Evolutionary conservation across 768 basidiomycete genomes (phyloP).

Genomic region (Boletus eberwhitei): DNA sequence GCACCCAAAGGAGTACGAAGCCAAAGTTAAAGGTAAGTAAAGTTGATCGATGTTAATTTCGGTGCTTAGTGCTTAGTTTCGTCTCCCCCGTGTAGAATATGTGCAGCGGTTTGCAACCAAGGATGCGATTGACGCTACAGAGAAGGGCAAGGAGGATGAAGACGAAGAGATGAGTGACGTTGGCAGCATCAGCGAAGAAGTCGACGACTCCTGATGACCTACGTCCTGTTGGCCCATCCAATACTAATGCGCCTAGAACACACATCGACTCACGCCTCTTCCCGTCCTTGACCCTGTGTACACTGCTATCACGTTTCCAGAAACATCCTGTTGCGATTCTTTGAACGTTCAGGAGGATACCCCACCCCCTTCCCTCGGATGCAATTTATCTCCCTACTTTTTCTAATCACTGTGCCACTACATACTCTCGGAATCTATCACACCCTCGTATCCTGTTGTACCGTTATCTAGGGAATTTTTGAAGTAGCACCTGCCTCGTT

Average conservation of each 20-base stretch:
- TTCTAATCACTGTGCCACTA: constrained; percentile 21
- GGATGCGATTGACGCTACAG: constrained; percentile 79
- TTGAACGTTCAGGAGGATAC: constrained; percentile 26
- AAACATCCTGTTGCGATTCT: constrained; percentile 14
- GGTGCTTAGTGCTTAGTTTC: constrained; percentile 4
- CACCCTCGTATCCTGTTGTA: constrained; percentile 26
- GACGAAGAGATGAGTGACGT: constrained; percentile 88
- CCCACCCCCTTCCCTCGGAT: constrained; percentile 15
- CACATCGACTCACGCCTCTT: constrained; percentile 7
- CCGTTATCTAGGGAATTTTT: constrained; percentile 28
- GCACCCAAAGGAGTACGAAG: constrained; percentile 93
- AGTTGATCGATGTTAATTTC: background rate
- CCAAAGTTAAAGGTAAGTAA: constrained; percentile 81
- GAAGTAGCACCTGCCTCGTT: constrained; percentile 16
- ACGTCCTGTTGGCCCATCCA: background rate
- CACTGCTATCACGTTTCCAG: constrained; percentile 15
- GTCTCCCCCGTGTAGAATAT: constrained; percentile 59
- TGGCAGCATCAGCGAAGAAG: constrained; percentile 73
- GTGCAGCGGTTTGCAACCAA: constrained; percentile 93
- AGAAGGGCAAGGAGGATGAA: constrained; percentile 58
- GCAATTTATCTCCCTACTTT: constrained; percentile 14
- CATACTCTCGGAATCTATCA: constrained; percentile 23
- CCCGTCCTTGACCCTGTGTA: constrained; percentile 9
- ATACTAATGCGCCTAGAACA: constrained; percentile 8
- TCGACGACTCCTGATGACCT: constrained; percentile 37